Evolutionary conservation across 352 stramenopile genomes (phyloP).

Genomic region (Pseudoperonospora humuli): DNA sequence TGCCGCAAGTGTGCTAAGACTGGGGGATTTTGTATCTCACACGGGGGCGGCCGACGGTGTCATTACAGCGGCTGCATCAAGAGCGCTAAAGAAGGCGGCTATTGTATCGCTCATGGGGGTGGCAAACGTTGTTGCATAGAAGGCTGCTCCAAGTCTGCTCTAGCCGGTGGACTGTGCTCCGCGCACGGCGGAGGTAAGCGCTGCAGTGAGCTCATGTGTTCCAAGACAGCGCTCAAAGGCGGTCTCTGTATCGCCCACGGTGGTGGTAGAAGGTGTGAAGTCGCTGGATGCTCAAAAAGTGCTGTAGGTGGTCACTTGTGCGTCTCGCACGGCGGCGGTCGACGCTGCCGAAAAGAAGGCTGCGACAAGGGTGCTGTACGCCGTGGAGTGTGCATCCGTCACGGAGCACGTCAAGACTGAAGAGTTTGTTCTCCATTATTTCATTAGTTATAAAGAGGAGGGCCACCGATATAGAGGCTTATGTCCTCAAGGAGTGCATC

Average conservation of each 20-base stretch:
- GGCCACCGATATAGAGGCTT: conserved; percentile 9
- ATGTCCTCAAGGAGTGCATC: conserved; percentile 19
- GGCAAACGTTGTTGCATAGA: conserved; percentile 46
- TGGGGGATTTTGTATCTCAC: conserved; percentile 72
- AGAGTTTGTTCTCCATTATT: not conserved
- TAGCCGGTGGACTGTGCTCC: conserved; percentile 58
- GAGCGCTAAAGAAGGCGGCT: conserved; percentile 63
- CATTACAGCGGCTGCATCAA: conserved; percentile 48
- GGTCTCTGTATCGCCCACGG: conserved; percentile 58
- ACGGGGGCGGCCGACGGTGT: conserved; percentile 56
- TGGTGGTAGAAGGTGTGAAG: conserved; percentile 46
- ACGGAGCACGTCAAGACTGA: conserved; percentile 34
- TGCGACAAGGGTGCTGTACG: conserved; percentile 69
- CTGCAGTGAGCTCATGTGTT: conserved; percentile 37
- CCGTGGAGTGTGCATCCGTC: conserved; percentile 67
- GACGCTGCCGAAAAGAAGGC: conserved; percentile 41
- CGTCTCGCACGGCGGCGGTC: conserved; percentile 54
- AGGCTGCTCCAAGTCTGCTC: conserved; percentile 52
- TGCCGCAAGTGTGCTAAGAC: conserved; percentile 60
- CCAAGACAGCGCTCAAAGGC: conserved; percentile 62
- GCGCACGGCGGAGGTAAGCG: conserved; percentile 60
- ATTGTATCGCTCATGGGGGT: conserved; percentile 53
- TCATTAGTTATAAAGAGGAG: conserved; percentile 17
- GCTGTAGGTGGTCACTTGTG: conserved; percentile 53
- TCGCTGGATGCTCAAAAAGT: conserved; percentile 43